phyloP scores from a whole-genome alignment of 176 grass and related monocot species.

The Saccharum spontaneum region DNA sequence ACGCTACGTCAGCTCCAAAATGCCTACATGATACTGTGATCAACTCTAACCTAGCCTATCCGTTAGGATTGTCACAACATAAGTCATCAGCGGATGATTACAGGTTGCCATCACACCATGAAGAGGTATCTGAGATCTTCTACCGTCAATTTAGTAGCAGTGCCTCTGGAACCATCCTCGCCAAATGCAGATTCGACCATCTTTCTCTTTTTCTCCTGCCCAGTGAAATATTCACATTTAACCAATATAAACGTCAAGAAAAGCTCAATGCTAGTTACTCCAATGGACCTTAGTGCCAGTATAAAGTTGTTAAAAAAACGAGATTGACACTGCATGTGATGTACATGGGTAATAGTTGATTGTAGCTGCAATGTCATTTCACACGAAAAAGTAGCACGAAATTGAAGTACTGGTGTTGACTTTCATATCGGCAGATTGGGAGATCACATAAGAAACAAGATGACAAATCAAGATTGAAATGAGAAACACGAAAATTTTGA shows the following conservation, averaged over 20 bases:
- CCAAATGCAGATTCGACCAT: constrained; percentile 85
- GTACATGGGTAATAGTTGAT: not conserved
- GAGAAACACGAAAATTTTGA: not conserved
- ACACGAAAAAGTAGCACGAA: not conserved
- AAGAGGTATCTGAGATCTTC: constrained; percentile 89
- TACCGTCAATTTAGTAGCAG: constrained; percentile 60
- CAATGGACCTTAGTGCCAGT: not conserved
- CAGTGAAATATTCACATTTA: constrained; percentile 10
- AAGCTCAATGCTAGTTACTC: not conserved
- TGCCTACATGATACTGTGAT: not conserved
- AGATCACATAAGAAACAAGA: not conserved
- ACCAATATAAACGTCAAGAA: not conserved
- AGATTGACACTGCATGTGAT: not conserved
- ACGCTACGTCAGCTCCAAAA: not conserved
- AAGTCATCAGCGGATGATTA: no score
- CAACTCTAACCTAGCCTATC: not conserved
- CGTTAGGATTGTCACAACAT: not conserved
- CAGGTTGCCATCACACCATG: constrained; percentile 42
- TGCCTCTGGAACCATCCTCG: constrained; percentile 56
- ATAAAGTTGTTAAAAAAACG: not conserved
- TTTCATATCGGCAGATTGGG: not conserved
- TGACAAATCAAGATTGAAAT: not conserved
- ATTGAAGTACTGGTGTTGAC: not conserved
- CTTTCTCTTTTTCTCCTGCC: constrained; percentile 78
- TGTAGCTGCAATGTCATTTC: not conserved